Base-by-base conservation (phyloP, 23 red algal species). In the Chondrus crispus region DNA sequence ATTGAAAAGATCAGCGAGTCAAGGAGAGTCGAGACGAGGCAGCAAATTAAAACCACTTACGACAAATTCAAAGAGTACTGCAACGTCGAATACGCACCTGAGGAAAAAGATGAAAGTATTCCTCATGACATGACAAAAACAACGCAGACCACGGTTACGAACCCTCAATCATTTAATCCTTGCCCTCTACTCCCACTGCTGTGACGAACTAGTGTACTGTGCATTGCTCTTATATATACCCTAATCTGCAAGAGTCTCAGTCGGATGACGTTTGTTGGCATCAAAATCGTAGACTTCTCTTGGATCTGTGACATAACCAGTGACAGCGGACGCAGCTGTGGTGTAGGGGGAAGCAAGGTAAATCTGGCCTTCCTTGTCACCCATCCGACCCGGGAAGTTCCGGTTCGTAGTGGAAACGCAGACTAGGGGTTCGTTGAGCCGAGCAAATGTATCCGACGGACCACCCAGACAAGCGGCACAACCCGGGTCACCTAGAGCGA, bases 381-480 rank as follows among this genome's bases (percentile, higher is more conserved):
- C 96, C 96, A 96, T 96, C 28, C 96, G 96, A 32, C 96, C 96
- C 7, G 96, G 96, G 78, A 96, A 98, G 64, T 98, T 98, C 36
- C 96, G 82, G 84, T 98, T 98, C n/a, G 96, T 98, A 14, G 96
- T 98, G 18, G 93, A 95, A 42, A 98, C 93, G 46, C 93, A 95
- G 12, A 98, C 96, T 35, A 93, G 49, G 29, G 96, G 85, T 40
- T 90, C 92, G 68, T 98, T 98, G 28, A 95, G 62, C 12, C 96
- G 90, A n/a, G 93, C 96, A 87, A 98, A 98, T 30, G 96, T 98
- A 72, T 98, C 96, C 57, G 95, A 94, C 14, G 96, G 96, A 19
- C 96, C 96, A 22, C 96, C 96, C 53, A 98, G 94, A 79, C 96
- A 98, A 52, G 96, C 96, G 22, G 96, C 96, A 74, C 96, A 98